These are phyloP conservation scores for Schizonepeta tenuifolia DNA, from an alignment of 257 asterid species.

Conservation along the genomic window DNA sequence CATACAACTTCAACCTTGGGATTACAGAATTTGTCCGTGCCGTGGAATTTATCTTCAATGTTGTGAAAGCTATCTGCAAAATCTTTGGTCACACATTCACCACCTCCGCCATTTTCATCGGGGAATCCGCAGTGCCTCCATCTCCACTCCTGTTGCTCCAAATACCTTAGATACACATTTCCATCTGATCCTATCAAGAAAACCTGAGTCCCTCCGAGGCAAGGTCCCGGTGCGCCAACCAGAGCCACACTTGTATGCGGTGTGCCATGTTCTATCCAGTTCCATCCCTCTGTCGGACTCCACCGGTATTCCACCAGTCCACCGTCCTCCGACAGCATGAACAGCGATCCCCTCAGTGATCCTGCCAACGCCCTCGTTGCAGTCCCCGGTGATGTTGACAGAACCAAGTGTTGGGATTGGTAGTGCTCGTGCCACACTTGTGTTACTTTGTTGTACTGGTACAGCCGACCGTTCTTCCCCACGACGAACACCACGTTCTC, in stretches of 20 bases:
- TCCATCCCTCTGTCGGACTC: conserved; percentile 69
- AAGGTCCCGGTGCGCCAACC: conserved; percentile 92
- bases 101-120: conserved; percentile 11
- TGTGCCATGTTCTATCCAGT: conserved; percentile 90
- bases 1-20: conserved; percentile 52
- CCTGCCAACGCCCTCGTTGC: conserved; percentile 49
- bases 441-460: conserved; percentile 82
- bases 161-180: conserved; percentile 62
- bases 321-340: conserved; percentile 76
- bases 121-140: conserved; percentile 81
- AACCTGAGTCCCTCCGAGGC: conserved; percentile 56
- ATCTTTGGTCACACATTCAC: conserved; percentile 41
- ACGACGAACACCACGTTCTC: conserved; percentile 69
- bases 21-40: conserved; percentile 49
- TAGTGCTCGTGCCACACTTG: conserved; percentile 83
- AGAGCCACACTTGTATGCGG: conserved; percentile 57
- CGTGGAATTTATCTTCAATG: conserved; percentile 37
- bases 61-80: conserved; percentile 30
- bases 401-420: conserved; percentile 78
- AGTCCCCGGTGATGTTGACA: conserved; percentile 73
- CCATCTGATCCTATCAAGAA: conserved; percentile 82
- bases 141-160: conserved; percentile 68
- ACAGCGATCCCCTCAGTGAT: conserved; percentile 69
- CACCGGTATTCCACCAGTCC: conserved; percentile 78
- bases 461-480: conserved; percentile 66